Evolutionary conservation across 495 filamentous ascomycete genomes (phyloP).

Genomic region (Trichoderma reesei): DNA sequence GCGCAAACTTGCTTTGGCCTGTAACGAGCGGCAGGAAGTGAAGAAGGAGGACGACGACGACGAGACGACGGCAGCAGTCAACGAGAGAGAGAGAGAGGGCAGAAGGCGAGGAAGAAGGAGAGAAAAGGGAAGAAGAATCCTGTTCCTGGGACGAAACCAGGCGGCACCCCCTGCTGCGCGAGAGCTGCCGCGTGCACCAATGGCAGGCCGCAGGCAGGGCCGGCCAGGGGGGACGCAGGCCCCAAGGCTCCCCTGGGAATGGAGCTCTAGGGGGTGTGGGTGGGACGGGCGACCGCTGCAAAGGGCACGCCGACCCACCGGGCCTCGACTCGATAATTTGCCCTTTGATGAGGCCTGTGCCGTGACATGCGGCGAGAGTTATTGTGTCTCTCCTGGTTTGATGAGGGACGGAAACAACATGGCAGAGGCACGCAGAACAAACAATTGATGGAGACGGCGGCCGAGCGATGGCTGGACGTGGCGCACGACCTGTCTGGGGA

Average conservation of each 20-base stretch:
- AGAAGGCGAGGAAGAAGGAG: conserved; percentile 6
- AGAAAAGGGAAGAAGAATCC: conserved; percentile 5
- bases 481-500: too few relatives aligned
- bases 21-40: conserved; percentile 7
- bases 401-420: too few relatives aligned
- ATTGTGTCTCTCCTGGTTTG: too few relatives aligned
- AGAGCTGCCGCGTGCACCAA: not conserved
- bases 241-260: conserved; percentile 4
- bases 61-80: not conserved
- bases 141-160: conserved; percentile 5
- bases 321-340: not conserved
- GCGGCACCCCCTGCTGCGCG: conserved; percentile 4
- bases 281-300: not conserved
- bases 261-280: conserved; percentile 8
- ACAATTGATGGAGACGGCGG: too few relatives aligned
- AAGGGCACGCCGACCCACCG: not conserved
- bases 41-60: not conserved
- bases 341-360: not conserved
- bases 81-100: not conserved
- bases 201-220: not conserved
- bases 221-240: not conserved
- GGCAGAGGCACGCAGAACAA: too few relatives aligned
- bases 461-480: too few relatives aligned
- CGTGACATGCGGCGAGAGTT: too few relatives aligned
- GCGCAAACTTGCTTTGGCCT: not conserved